Evolutionary conservation across 768 basidiomycete species (phyloP).

Genomic region (Crassisporium funariophilum): DNA sequence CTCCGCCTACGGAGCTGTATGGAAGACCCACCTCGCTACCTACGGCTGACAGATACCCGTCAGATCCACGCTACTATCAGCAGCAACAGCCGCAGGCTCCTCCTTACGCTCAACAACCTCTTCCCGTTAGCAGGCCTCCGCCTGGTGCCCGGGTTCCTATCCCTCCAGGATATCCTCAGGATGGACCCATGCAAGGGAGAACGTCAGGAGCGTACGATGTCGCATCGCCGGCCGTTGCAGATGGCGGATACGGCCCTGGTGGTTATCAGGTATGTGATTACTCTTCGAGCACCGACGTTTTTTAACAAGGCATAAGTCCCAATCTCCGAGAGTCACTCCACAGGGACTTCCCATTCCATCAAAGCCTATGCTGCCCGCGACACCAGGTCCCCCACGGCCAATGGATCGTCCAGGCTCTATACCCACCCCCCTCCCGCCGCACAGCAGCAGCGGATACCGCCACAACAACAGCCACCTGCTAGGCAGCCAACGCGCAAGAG

Average conservation of each 20-base stretch:
- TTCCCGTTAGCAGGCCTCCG: constrained; percentile 34
- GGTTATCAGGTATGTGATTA: constrained; percentile 39
- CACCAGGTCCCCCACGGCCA: constrained; percentile 28
- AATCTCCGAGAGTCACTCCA: constrained; percentile 20
- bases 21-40: constrained; percentile 38
- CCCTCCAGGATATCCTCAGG: constrained; percentile 48
- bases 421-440: constrained; percentile 30
- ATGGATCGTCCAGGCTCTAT: constrained; percentile 29
- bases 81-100: constrained; percentile 24
- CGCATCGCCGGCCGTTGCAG: constrained; percentile 24
- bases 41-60: constrained; percentile 41
- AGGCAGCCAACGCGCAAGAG: constrained; percentile 59
- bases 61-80: constrained; percentile 44
- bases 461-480: constrained; percentile 38
- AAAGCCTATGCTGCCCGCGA: constrained; percentile 30
- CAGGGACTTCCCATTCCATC: constrained; percentile 22
- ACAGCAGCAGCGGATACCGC: constrained; percentile 28
- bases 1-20: constrained; percentile 37
- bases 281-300: background rate
- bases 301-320: background rate
- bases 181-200: constrained; percentile 31
- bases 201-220: constrained; percentile 30
- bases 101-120: constrained; percentile 30
- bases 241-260: constrained; percentile 34
- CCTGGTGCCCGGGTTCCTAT: constrained; percentile 44